phyloP scores from a whole-genome alignment of 148 eudicot genomes.

The Salicornia ramosissima region DNA sequence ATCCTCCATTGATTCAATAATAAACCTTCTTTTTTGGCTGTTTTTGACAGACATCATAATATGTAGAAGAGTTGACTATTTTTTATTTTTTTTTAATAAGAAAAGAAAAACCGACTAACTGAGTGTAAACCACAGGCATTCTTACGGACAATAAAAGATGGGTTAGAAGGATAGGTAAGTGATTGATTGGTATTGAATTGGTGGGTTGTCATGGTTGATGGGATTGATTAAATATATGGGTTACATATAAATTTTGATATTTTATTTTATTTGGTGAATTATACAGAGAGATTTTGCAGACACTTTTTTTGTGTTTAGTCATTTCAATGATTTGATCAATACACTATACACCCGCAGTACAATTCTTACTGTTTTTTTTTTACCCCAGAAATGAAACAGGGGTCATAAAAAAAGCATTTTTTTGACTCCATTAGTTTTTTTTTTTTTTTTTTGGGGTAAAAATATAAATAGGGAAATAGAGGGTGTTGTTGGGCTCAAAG shows the following conservation, averaged over 20 bases:
- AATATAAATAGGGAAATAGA: neutral
- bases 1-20: neutral
- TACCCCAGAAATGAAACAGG: neutral
- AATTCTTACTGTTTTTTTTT: too few relatives aligned
- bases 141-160: too few relatives aligned
- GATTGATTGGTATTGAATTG: constrained; percentile 19
- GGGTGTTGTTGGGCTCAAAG: constrained; percentile 39
- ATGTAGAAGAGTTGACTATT: neutral
- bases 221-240: neutral
- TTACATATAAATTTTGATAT: neutral
- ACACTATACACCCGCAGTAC: neutral
- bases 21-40: constrained; percentile 6
- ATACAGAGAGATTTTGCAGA: neutral
- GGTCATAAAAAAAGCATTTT: neutral
- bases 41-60: constrained; percentile 1
- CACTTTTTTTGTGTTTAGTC: constrained; percentile 9
- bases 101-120: too few relatives aligned
- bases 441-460: neutral
- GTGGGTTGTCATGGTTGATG: constrained; percentile 9
- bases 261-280: neutral
- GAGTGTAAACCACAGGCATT: too few relatives aligned
- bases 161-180: too few relatives aligned
- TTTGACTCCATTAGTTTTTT: too few relatives aligned
- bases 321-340: constrained; percentile 21
- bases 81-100: too few relatives aligned